Evolutionary conservation across 1,284 basidiomycete species (phyloP), one percentile per base, ranked within the genome.

Genomic region (Polyporus tsugae): DNA sequence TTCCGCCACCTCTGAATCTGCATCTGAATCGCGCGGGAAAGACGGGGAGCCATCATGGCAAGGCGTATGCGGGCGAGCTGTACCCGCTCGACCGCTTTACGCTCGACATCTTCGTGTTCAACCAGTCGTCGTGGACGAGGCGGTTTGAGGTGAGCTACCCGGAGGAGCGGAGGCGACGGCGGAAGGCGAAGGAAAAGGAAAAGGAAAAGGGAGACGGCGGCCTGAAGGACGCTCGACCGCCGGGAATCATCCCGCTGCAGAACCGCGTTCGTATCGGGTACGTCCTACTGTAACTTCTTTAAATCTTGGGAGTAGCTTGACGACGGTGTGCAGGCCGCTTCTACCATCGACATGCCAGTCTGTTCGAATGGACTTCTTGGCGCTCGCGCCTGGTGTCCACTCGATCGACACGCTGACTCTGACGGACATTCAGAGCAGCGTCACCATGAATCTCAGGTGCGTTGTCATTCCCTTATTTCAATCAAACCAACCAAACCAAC

Each of bases 21-120:
- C 78, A 44, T 13, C 63, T 29, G 29, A 29, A 69, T 68, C 76
- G 69, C 19, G 71, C 72, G 60, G 74, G 68, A 72, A 73, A 68
- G 29, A 72, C 70, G 68, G 72, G 67, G 62, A n/a, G n/a, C n/a
- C n/a, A n/a, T n/a, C 64, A 68, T 65, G 55, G 61, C 70, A 75
- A 63, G 68, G 70, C 41, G 68, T 66, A 64, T 63, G 41, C 65
- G 52, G 74, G 70, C 58, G 71, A 75, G 57, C 89, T 96, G 73
- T 88, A 87, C 70, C 89, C 92, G 4, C 82, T 93, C 42, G 89
- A 95, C 72, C 85, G 87, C 61, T 97, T 97, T 78, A 91, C 89
- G 52, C 79, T 96, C 71, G 95, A 97, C 74, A 91, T 96, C 6
- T 96, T 96, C 75, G 93, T 96, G 62, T 95, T 93, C 77, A 97